These are phyloP conservation scores for Epichloe aotearoae DNA, from an alignment of 2,329 filamentous ascomycete genomes.

Conservation along the genomic window DNA sequence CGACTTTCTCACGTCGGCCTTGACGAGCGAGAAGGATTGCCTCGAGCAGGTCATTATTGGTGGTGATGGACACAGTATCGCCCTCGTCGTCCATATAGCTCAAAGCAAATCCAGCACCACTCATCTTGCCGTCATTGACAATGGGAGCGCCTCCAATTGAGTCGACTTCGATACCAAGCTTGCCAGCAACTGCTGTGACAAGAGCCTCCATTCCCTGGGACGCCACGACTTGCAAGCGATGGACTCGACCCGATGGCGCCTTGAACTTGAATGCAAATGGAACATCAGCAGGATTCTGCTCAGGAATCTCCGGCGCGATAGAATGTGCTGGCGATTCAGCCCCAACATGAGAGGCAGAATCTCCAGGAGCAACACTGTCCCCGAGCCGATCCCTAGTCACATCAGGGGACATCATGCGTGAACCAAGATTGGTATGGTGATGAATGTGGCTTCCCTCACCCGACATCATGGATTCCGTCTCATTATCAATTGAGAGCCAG, in stretches of 20 bases:
- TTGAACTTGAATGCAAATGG: slow-evolving; percentile 99
- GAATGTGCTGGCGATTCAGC: slow-evolving; percentile 64
- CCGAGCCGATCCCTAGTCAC: slow-evolving; percentile 53
- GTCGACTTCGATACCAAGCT: slow-evolving; percentile 74
- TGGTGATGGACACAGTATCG: slow-evolving; percentile 92
- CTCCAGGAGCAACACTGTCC: slow-evolving; percentile 81
- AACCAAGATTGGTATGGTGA: slow-evolving; percentile 48
- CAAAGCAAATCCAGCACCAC: slow-evolving; percentile 69
- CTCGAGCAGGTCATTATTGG: slow-evolving; percentile 83
- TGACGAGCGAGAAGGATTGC: slow-evolving; percentile 75
- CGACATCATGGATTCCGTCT: slow-evolving; percentile 92
- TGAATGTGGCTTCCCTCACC: slow-evolving; percentile 71
- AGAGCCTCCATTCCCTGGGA: slow-evolving; percentile 71
- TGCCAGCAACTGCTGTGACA: slow-evolving; percentile 62
- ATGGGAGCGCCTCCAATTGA: slow-evolving; percentile 69
- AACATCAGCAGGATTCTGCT: slow-evolving; percentile 51
- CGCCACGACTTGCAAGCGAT: slow-evolving; percentile 75
- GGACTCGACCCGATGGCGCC: slow-evolving; percentile 85
- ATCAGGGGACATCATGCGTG: slow-evolving; percentile 72
- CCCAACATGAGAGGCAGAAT: slow-evolving; percentile 88
- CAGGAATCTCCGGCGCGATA: slow-evolving; percentile 33
- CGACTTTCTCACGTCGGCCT: slow-evolving; percentile 76
- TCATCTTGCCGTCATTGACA: slow-evolving; percentile 68
- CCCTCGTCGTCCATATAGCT: slow-evolving; percentile 97
- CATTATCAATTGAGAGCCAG: slow-evolving; percentile 90